Percentiles rank a stretch among this genome's conserved stretches.
These are phyloP conservation scores for Rusavskia elegans DNA, from an alignment of 495 filamentous ascomycete genomes.

Conservation along the genomic window DNA sequence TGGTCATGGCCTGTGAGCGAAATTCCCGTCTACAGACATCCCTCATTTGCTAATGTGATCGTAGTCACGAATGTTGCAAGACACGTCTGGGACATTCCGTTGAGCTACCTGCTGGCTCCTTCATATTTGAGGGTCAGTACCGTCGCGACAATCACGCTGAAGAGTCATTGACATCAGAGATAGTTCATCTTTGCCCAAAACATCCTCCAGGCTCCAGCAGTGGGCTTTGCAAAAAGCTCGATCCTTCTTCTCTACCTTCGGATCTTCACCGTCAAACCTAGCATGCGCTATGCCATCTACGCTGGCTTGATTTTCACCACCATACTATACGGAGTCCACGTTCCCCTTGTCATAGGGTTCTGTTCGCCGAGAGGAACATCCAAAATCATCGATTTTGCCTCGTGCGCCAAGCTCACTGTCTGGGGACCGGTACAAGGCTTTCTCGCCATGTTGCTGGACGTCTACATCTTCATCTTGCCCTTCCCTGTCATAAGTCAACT, in stretches of 20 bases:
- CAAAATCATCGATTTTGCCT: neutral
- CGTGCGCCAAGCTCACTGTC: neutral
- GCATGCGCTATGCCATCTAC: slow-evolving; percentile 13
- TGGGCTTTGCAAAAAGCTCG: slow-evolving; percentile 19
- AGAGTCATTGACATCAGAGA: neutral
- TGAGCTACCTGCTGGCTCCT: neutral
- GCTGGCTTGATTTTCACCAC: slow-evolving; percentile 13
- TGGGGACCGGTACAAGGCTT: slow-evolving; percentile 1
- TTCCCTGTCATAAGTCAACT: slow-evolving; percentile 16
- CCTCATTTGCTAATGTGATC: neutral
- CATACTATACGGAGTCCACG: neutral
- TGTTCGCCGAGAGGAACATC: neutral
- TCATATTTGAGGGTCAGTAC: neutral
- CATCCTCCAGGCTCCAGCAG: slow-evolving; percentile 13
- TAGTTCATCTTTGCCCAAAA: neutral
- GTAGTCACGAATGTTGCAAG: neutral
- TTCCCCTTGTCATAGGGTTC: neutral
- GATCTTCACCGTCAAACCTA: slow-evolving; percentile 8
- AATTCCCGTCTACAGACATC: too few species aligned
- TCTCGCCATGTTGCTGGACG: slow-evolving; percentile 16
- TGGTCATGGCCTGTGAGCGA: neutral
- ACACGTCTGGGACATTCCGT: neutral
- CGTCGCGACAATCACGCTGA: neutral
- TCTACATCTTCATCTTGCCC: slow-evolving; percentile 19
- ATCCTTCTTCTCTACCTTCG: slow-evolving; percentile 18